These are phyloP conservation scores for Mucor ambiguus DNA, from an alignment of 371 early-diverging fungal species.

Conservation along the genomic window DNA sequence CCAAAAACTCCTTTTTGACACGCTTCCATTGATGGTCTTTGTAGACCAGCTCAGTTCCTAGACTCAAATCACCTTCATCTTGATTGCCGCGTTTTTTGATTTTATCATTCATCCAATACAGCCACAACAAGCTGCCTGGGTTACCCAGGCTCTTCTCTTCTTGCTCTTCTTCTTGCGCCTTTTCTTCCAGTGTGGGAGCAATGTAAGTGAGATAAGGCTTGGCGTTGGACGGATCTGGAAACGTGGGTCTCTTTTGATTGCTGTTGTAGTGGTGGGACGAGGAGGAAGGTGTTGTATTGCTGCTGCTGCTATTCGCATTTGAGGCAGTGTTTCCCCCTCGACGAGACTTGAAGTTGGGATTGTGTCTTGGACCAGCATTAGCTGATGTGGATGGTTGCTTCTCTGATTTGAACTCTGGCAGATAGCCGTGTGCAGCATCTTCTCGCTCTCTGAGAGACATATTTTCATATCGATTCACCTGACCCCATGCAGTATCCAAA, in stretches of 20 bases:
- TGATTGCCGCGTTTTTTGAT: constrained; percentile 15
- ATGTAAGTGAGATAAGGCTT: constrained; percentile 25
- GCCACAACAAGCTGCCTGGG: constrained; percentile 26
- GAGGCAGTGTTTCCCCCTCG: constrained; percentile 2
- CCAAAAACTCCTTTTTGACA: constrained; percentile 35
- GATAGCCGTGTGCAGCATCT: constrained; percentile 28
- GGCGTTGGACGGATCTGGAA: constrained; percentile 23
- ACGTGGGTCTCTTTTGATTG: constrained; percentile 4
- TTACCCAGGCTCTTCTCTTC: constrained; percentile 22
- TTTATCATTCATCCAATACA: constrained; percentile 34
- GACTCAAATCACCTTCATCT: constrained; percentile 27
- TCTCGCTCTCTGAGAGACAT: constrained; percentile 45
- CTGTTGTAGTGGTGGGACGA: not conserved
- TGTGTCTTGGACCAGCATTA: not conserved
- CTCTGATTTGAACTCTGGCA: constrained; percentile 16
- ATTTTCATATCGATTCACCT: constrained; percentile 33
- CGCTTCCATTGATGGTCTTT: constrained; percentile 26
- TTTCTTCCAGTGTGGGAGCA: constrained; percentile 32
- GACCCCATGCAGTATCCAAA: constrained; percentile 36
- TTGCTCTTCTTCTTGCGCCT: constrained; percentile 24
- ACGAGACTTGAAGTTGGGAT: constrained; percentile 11
- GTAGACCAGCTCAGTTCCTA: constrained; percentile 25
- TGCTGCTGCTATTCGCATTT: not conserved
- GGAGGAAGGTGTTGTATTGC: constrained; percentile 3
- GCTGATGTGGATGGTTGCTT: not conserved